Conservation (phyloP, 2,329 filamentous ascomycete genomes). For the Talaromyces sp. region DNA sequence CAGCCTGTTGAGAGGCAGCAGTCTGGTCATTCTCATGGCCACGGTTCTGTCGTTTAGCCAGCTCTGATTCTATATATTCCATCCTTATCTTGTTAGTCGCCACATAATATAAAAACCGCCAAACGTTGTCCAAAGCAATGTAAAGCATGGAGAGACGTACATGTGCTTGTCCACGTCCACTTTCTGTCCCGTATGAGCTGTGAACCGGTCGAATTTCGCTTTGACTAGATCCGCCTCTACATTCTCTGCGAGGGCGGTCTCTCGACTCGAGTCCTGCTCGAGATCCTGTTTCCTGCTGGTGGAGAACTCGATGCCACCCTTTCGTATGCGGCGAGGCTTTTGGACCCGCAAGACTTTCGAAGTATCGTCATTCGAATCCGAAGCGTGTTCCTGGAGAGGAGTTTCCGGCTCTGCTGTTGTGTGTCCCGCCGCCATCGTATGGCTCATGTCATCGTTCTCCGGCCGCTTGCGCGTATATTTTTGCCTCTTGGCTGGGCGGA, state of each 20-base stretch:
- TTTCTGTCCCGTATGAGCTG: slow-evolving; percentile 53
- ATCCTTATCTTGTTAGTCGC: slow-evolving; percentile 59
- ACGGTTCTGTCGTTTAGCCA: slow-evolving; percentile 48
- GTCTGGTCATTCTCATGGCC: slow-evolving; percentile 14
- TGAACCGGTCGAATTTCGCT: slow-evolving; percentile 48
- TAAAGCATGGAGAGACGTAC: slow-evolving; percentile 41
- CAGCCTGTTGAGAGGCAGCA: slow-evolving; percentile 5
- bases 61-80: slow-evolving; percentile 60
- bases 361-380: slow-evolving; percentile 12
- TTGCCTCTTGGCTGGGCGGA: slow-evolving; percentile 45
- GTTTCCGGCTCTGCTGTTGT: slow-evolving; percentile 11
- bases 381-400: slow-evolving; percentile 8
- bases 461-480: slow-evolving; percentile 45
- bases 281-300: slow-evolving; percentile 21
- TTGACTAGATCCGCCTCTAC: slow-evolving; percentile 29
- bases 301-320: slow-evolving; percentile 43
- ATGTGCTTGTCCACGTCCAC: slow-evolving; percentile 58
- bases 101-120: background rate
- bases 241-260: slow-evolving; percentile 19
- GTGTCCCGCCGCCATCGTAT: slow-evolving; percentile 3
- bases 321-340: slow-evolving; percentile 30
- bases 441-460: slow-evolving; percentile 16
- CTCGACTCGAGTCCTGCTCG: slow-evolving; percentile 17
- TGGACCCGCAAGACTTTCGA: slow-evolving; percentile 34
- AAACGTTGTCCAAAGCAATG: background rate